Evolutionary conservation across 1,284 basidiomycete genomes (phyloP).

Genomic region (Mycena sp.): DNA sequence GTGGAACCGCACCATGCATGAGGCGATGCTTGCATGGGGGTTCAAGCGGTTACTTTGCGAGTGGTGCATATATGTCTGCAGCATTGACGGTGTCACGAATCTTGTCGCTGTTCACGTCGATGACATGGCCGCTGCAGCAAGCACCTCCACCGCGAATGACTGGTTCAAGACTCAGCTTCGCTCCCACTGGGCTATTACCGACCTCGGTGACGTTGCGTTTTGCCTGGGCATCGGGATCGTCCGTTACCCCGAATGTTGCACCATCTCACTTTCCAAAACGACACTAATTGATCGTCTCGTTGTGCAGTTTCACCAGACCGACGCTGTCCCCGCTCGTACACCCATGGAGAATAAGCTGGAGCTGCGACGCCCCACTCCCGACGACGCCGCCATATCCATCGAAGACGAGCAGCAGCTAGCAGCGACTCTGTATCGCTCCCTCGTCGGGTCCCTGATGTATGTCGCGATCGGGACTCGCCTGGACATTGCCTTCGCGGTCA

Average conservation of each 20-base stretch:
- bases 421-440: constrained; percentile 32
- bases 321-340: background rate
- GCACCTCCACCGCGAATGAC: too few species aligned
- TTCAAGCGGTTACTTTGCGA: constrained; percentile 36
- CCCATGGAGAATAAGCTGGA: constrained; percentile 1
- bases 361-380: background rate
- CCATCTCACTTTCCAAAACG: constrained; percentile 40
- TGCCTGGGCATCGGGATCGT: constrained; percentile 43
- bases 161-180: too few species aligned
- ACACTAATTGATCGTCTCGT: constrained; percentile 31
- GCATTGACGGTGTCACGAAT: too few species aligned
- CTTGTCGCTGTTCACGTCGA: too few species aligned
- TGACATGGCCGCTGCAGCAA: too few species aligned
- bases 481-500: constrained; percentile 45
- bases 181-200: too few species aligned
- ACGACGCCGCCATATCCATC: background rate
- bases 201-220: constrained; percentile 33
- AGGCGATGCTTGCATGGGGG: constrained; percentile 31
- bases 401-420: background rate
- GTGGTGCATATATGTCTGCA: too few species aligned
- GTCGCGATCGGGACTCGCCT: constrained; percentile 40
- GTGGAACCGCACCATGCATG: constrained; percentile 38
- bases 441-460: constrained; percentile 42
- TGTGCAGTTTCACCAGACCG: constrained; percentile 22
- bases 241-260: constrained; percentile 32